Conservation (phyloP, 106 monocot species). For the Dendrobium catenatum region DNA sequence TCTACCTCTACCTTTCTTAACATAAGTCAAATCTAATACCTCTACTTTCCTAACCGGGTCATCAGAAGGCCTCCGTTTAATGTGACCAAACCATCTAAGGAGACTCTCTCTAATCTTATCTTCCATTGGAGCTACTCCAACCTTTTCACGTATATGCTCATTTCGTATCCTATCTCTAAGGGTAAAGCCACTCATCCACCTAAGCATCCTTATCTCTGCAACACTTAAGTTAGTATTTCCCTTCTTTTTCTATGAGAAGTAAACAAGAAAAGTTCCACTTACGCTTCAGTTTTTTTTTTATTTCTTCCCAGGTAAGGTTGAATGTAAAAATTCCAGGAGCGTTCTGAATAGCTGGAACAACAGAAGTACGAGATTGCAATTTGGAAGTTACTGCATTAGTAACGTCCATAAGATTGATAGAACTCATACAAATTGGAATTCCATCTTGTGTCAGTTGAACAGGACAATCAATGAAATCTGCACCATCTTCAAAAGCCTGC, state of each 20-base stretch:
- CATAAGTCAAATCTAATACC: too few species aligned
- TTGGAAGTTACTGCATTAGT: constrained; percentile 45
- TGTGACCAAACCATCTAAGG: too few species aligned
- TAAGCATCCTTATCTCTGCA: too few species aligned
- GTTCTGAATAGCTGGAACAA: constrained; percentile 37
- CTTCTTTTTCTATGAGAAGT: background rate
- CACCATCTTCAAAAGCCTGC: constrained; percentile 61
- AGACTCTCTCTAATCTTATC: too few species aligned
- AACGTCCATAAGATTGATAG: constrained; percentile 50
- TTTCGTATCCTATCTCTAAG: too few species aligned
- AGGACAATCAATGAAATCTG: constrained; percentile 84
- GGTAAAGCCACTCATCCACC: too few species aligned
- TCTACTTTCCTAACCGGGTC: too few species aligned
- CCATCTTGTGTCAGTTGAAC: constrained; percentile 82
- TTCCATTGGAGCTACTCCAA: too few species aligned
- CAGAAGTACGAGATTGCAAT: constrained; percentile 13
- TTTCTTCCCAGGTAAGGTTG: constrained; percentile 83
- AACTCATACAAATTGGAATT: constrained; percentile 66
- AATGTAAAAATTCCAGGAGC: constrained; percentile 62
- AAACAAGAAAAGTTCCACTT: constrained; percentile 17
- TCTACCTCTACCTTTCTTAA: too few species aligned
- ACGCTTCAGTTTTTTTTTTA: constrained; percentile 65
- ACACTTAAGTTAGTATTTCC: background rate
- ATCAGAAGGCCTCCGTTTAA: too few species aligned
- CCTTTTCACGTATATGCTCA: too few species aligned